phyloP scores from a whole-genome alignment of 176 grass and related monocot species.

The Oryza coarctata region DNA sequence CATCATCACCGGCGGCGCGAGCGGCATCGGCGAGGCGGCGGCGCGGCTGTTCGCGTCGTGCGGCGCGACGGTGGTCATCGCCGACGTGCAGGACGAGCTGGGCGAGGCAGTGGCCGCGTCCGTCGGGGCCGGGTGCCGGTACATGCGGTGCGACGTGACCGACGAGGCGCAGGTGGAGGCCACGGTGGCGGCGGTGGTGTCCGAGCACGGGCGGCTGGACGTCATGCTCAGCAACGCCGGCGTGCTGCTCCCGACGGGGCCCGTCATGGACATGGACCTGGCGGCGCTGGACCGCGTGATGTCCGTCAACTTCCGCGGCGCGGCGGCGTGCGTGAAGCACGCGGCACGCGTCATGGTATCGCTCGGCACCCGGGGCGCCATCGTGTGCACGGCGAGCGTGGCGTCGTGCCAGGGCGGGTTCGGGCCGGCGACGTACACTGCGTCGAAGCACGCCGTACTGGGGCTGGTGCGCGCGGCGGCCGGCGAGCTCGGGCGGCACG shows the following conservation, averaged over 20 bases:
- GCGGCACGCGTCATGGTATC: conserved; percentile 66
- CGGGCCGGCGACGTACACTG: conserved; percentile 65
- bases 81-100: conserved; percentile 74
- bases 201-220: conserved; percentile 65
- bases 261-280: conserved; percentile 56
- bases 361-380: conserved; percentile 39
- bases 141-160: conserved; percentile 69
- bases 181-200: conserved; percentile 38
- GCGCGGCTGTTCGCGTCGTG: conserved; percentile 68
- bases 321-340: conserved; percentile 58
- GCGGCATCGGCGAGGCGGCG: conserved; percentile 71
- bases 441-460: conserved; percentile 80
- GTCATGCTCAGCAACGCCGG: conserved; percentile 86
- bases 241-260: conserved; percentile 42
- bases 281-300: conserved; percentile 59
- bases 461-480: conserved; percentile 69
- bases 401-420: conserved; percentile 53
- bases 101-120: conserved; percentile 55
- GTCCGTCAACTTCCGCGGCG: conserved; percentile 72
- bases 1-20: conserved; percentile 76
- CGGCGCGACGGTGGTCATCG: conserved; percentile 73
- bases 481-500: conserved; percentile 57
- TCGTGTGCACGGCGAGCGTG: conserved; percentile 77
- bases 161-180: conserved; percentile 74
- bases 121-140: conserved; percentile 39